Percentiles rank a stretch among this genome's conserved stretches.
Conservation (phyloP, 2,329 filamentous ascomycete genomes). For the Pyrenophora graminea region DNA sequence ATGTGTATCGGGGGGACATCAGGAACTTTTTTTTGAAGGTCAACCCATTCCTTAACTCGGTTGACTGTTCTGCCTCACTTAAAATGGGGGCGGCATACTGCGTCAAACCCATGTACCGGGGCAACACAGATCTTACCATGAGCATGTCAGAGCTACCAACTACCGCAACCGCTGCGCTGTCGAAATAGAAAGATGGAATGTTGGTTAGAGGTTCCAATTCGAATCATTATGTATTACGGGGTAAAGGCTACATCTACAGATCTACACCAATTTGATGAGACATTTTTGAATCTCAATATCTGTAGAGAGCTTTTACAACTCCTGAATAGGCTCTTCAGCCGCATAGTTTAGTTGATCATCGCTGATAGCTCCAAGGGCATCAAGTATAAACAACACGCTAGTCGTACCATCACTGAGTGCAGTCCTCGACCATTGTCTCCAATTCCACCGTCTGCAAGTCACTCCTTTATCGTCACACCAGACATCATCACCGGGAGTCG, state of each 20-base stretch:
- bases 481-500: constrained; percentile 43
- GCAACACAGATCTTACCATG: no score
- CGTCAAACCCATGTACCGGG: no score
- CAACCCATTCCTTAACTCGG: no score
- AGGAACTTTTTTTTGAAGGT: no score
- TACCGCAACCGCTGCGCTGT: no score
- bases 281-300: constrained; percentile 10
- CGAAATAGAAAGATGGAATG: no score
- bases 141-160: no score
- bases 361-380: constrained; percentile 25
- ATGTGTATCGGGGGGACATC: no score
- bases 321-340: constrained; percentile 31
- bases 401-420: constrained; percentile 43
- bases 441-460: constrained; percentile 49
- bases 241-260: not conserved
- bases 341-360: constrained; percentile 32
- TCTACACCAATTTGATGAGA: not conserved
- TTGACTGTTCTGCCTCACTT: no score
- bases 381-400: constrained; percentile 44
- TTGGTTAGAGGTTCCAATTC: not conserved
- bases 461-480: constrained; percentile 48
- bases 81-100: no score
- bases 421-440: constrained; percentile 47
- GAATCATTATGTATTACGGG: not conserved
- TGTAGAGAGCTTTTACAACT: constrained; percentile 21